phyloP scores from a whole-genome alignment of 176 grass and related monocot species.

The Oryza glaberrima region DNA sequence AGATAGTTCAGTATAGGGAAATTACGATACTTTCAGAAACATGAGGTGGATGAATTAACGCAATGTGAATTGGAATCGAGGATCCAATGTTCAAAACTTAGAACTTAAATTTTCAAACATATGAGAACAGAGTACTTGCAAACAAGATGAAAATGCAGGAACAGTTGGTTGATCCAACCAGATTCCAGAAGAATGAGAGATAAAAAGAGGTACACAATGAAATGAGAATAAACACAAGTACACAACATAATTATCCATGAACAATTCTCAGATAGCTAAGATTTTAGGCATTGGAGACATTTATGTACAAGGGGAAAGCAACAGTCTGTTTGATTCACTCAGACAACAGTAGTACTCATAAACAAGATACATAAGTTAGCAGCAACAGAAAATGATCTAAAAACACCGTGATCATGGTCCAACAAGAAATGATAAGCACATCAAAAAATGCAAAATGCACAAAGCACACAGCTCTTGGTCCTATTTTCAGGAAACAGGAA shows the following conservation, averaged over 20 bases:
- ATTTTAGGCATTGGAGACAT: slow-evolving; percentile 11
- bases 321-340: slow-evolving; percentile 43
- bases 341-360: slow-evolving; percentile 18
- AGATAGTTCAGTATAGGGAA: slow-evolving; percentile 27
- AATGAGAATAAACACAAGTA: neutral
- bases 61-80: neutral
- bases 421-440: slow-evolving; percentile 32
- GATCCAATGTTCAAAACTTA: neutral
- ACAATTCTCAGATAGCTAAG: neutral
- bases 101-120: neutral
- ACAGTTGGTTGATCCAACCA: neutral
- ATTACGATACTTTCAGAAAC: slow-evolving; percentile 7
- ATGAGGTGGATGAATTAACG: neutral
- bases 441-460: slow-evolving; percentile 46
- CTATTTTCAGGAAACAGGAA: slow-evolving; percentile 56
- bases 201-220: slow-evolving; percentile 1
- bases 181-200: neutral
- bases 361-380: slow-evolving; percentile 50
- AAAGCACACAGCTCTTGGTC: slow-evolving; percentile 32
- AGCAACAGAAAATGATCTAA: neutral
- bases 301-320: slow-evolving; percentile 32
- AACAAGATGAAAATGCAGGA: neutral
- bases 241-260: neutral
- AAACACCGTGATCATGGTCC: slow-evolving; percentile 21
- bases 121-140: neutral